These are phyloP conservation scores for Podospora conica DNA, from an alignment of 495 filamentous ascomycete genomes.

Conservation along the genomic window DNA sequence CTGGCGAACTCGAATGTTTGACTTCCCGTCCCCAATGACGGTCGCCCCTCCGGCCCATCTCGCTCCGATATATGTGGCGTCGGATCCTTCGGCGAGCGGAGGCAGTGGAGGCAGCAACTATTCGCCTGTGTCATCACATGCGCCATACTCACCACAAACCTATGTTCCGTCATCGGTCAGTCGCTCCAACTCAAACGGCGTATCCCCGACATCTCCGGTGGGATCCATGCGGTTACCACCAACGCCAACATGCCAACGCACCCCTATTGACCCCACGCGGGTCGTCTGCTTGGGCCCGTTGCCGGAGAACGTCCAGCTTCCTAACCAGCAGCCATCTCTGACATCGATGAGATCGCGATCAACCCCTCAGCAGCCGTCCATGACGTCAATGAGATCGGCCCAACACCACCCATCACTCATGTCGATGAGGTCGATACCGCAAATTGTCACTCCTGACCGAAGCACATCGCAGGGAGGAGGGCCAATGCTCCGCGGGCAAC, in stretches of 20 bases:
- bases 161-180: slow-evolving; percentile 30
- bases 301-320: slow-evolving; percentile 44
- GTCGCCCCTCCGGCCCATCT: slow-evolving; percentile 24
- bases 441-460: slow-evolving; percentile 30
- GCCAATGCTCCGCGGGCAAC: slow-evolving; percentile 4
- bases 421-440: slow-evolving; percentile 23
- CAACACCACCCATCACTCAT: slow-evolving; percentile 19
- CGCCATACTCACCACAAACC: slow-evolving; percentile 22
- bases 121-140: slow-evolving; percentile 33
- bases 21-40: slow-evolving; percentile 37
- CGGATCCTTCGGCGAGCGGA: slow-evolving; percentile 14
- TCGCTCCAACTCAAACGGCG: slow-evolving; percentile 29
- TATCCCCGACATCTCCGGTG: slow-evolving; percentile 26
- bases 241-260: slow-evolving; percentile 35
- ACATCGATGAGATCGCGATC: slow-evolving; percentile 21
- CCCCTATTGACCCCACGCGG: slow-evolving; percentile 43
- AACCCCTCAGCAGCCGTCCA: neutral
- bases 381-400: slow-evolving; percentile 9
- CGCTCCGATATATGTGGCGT: slow-evolving; percentile 9
- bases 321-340: slow-evolving; percentile 25
- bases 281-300: slow-evolving; percentile 48
- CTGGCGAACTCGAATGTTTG: slow-evolving; percentile 32
- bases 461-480: slow-evolving; percentile 12
- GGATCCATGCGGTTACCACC: slow-evolving; percentile 28
- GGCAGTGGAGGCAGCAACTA: slow-evolving; percentile 24